phyloP scores from a whole-genome alignment of 1,139 yeast genomes.

The Entelexis paramagnoliae region DNA sequence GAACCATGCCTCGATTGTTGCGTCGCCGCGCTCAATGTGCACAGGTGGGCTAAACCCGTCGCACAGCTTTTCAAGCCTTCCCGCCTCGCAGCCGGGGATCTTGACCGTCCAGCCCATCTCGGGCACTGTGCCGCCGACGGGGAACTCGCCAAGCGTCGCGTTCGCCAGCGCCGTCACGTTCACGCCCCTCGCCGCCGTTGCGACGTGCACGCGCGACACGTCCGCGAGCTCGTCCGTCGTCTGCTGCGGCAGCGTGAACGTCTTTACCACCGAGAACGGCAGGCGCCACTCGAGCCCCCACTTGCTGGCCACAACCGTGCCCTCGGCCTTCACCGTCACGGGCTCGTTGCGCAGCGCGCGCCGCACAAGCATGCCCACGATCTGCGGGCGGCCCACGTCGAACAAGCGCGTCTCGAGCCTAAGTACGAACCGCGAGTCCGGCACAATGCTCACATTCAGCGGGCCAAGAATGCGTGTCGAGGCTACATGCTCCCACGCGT shows the following conservation, averaged over 20 bases:
- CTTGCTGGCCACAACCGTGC: constrained; percentile 12
- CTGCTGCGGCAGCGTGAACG: constrained; percentile 9
- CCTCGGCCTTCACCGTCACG: constrained; percentile 11
- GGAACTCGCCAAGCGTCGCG: constrained; percentile 12
- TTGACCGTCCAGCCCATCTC: constrained; percentile 21
- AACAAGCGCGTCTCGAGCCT: constrained; percentile 4
- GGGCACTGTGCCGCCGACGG: constrained; percentile 20
- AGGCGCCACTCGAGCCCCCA: constrained; percentile 19
- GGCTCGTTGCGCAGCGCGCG: constrained; percentile 10
- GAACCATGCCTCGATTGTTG: constrained; percentile 12
- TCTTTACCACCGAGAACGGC: constrained; percentile 8
- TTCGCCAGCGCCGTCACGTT: constrained; percentile 13
- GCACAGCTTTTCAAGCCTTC: constrained; percentile 9
- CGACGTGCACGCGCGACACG: constrained; percentile 8
- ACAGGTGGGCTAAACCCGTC: constrained; percentile 13
- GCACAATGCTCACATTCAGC: not conserved
- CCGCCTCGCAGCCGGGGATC: constrained; percentile 20
- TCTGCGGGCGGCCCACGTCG: constrained; percentile 21
- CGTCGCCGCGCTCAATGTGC: constrained; percentile 1
- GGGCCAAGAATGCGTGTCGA: constrained; percentile 4
- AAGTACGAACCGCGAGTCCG: not conserved
- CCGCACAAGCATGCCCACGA: constrained; percentile 13
- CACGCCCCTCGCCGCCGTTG: not conserved
- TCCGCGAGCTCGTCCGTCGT: constrained; percentile 17
- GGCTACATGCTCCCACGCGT: constrained; percentile 11